Conservation (phyloP, 257 asterid species). For the Nicotiana obtusifolia region DNA sequence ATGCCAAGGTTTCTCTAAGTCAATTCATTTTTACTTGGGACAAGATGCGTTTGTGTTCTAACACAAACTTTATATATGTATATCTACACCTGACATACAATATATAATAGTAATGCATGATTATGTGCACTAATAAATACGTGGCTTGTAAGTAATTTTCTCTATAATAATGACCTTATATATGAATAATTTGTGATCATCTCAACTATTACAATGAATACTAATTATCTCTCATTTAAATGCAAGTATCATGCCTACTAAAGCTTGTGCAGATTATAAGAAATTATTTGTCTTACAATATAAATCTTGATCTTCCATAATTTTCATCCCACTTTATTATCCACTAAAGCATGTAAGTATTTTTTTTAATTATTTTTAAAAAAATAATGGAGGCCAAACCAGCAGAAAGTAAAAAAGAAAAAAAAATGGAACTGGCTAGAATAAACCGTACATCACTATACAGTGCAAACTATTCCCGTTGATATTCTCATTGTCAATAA, state of each 20-base stretch:
- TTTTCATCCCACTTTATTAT: background rate
- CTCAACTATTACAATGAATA: background rate
- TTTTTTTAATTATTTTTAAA: background rate
- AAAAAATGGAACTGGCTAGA: background rate
- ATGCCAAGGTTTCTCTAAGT: background rate
- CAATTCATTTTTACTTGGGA: background rate
- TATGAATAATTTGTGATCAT: too few relatives aligned
- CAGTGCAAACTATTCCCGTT: background rate
- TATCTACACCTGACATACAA: background rate
- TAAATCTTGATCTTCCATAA: background rate
- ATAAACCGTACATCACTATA: background rate
- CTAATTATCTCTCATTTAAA: background rate
- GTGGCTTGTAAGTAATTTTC: background rate
- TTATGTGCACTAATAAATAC: too few relatives aligned
- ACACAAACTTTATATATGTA: background rate
- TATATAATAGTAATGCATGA: background rate
- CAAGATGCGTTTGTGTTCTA: background rate
- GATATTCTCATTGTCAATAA: too few relatives aligned
- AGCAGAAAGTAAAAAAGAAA: background rate
- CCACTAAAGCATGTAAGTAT: background rate
- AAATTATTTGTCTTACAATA: too few relatives aligned
- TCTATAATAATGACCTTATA: background rate
- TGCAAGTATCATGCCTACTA: background rate
- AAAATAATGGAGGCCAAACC: background rate
- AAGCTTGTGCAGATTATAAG: background rate